Base-by-base conservation (phyloP, 495 filamentous ascomycete species). In the Delitschia confertaspora region DNA sequence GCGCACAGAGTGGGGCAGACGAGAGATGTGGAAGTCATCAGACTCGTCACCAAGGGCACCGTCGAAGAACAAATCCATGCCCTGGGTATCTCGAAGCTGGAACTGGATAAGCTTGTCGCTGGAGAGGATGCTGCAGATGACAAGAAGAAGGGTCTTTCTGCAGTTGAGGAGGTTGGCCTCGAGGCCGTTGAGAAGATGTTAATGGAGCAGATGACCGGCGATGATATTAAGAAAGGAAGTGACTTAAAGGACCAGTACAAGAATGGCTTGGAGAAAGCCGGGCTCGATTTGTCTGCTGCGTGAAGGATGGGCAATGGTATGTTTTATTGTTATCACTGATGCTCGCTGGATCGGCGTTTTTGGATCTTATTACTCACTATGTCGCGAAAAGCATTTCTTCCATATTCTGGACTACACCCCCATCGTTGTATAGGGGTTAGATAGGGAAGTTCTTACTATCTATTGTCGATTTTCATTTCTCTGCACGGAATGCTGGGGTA, bases 1-100 rank as follows among this genome's bases (percentile, higher is more conserved):
- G 91, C 91, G 1, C 91, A 98, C 65, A 78, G 91, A 3, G 84
- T 98, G 8, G 93, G 91, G 1, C 91, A 98, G 61, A 88, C 72
- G 6, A 66, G 83, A 19, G 82, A 87, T 13, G 91, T 98, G 2
- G 91, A 96, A 56, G 79, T 98, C 36, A 67, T 82, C 38, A 72
- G 85, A 32, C 70, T 98, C 4, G 80, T 98, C 42, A 88, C 82
- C 2, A 73, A 72, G 37, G 79, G 74, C 42, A 94, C 89, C 0
- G 83, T 98, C 35, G 91, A 98, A 60, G 86, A 95, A 63, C 82
- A 94, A 40, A 94, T 98, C 19, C 78, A 85, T 56, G 79, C 81
- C 13, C 72, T 95, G 0, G 89, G 91, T 10, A 75, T 89, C 65
- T 88, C 83, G 34, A 98, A 98, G 65, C 66, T 98, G 19, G 82